A percentile compares a stretch with the other conserved stretches of the same genome.
Evolutionary conservation across 495 filamentous ascomycete species (phyloP).

Genomic region (Letharia columbiana): DNA sequence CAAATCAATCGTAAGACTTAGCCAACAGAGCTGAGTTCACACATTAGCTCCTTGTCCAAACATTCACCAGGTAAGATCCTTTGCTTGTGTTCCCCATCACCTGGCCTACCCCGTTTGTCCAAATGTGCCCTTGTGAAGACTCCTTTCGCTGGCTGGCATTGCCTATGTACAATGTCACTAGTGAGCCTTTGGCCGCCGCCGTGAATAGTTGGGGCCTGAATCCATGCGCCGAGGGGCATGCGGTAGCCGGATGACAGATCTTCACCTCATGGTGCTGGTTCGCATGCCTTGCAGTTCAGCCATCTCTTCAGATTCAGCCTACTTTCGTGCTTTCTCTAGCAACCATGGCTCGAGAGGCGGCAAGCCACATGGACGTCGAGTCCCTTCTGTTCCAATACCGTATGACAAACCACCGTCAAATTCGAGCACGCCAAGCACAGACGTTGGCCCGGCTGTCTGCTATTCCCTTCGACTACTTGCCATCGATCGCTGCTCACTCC

Average conservation of each 20-base stretch:
- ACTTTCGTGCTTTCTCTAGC: not conserved
- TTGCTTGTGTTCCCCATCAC: not conserved
- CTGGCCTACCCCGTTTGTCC: not conserved
- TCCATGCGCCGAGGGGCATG: not conserved
- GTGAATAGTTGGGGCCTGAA: not conserved
- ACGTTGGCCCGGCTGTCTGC: not conserved
- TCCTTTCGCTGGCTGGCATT: not conserved
- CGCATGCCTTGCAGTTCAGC: not conserved
- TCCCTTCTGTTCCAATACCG: not conserved
- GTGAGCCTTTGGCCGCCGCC: not conserved
- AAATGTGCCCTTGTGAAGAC: too few species aligned
- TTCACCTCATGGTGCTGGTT: not conserved
- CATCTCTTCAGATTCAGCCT: not conserved
- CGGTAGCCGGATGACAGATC: not conserved
- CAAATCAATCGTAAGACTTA: not conserved
- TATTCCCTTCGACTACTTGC: not conserved
- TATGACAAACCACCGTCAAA: not conserved
- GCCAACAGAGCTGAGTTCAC: not conserved
- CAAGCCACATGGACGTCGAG: not conserved
- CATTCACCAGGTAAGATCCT: conserved; percentile 1
- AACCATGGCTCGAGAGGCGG: not conserved
- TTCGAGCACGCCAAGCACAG: not conserved
- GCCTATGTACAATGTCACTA: not conserved
- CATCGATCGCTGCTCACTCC: not conserved
- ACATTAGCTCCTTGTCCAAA: not conserved